Conservation (phyloP, 352 stramenopile genomes). For the Thraustochytrium sp. region DNA sequence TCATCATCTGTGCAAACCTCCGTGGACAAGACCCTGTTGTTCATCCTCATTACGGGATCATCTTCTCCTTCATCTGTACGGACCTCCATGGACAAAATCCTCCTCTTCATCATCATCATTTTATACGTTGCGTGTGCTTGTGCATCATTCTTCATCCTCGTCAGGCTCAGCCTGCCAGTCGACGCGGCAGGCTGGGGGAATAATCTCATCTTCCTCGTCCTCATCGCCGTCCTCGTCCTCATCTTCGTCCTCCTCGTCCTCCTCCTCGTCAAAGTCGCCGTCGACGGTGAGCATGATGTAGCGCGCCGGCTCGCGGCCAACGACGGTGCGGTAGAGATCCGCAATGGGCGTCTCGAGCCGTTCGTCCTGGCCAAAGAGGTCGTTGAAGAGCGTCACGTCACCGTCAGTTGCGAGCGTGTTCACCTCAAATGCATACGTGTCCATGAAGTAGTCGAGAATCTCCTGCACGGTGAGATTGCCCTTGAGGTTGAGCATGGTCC, state of each 20-base stretch:
- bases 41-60: too few relatives aligned
- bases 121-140: too few relatives aligned
- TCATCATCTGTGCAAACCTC: too few relatives aligned
- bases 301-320: neutral
- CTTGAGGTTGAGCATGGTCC: neutral
- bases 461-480: slow-evolving; percentile 17
- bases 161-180: neutral
- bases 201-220: neutral
- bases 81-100: too few relatives aligned
- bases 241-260: slow-evolving; percentile 35
- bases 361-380: slow-evolving; percentile 34
- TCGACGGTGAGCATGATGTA: slow-evolving; percentile 35
- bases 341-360: neutral
- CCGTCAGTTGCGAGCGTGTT: slow-evolving; percentile 17
- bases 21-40: too few relatives aligned
- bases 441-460: slow-evolving; percentile 16
- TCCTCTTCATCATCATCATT: too few relatives aligned
- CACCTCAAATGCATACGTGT: slow-evolving; percentile 21
- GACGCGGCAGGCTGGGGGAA: neutral
- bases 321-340: slow-evolving; percentile 10
- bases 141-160: neutral
- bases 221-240: slow-evolving; percentile 21
- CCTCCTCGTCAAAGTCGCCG: slow-evolving; percentile 39
- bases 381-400: slow-evolving; percentile 33
- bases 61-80: too few relatives aligned